Evolutionary conservation across 139 green algal species (phyloP).

Genomic region (Chlamydomonas incerta): DNA sequence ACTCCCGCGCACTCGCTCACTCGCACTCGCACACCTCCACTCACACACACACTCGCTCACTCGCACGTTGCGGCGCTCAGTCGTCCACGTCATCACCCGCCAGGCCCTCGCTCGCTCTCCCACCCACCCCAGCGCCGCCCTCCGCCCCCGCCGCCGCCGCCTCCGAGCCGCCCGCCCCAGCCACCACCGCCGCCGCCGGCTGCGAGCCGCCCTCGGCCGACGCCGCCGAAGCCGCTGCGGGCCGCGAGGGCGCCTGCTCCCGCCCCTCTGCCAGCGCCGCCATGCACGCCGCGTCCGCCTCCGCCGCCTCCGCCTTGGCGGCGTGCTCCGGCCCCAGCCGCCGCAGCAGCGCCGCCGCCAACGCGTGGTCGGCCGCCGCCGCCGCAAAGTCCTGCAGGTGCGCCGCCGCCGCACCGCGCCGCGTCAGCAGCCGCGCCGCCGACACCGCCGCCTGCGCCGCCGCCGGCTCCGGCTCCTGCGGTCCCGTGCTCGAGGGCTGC

Average conservation of each 20-base stretch:
- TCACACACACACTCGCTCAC: too few species aligned
- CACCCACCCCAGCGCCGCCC: not conserved
- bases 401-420: conserved; percentile 15
- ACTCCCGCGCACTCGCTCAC: too few species aligned
- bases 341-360: conserved; percentile 17
- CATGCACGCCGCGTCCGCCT: conserved; percentile 19
- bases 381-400: conserved; percentile 20
- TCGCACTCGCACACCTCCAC: too few species aligned
- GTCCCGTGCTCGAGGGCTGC: not conserved
- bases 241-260: conserved; percentile 12
- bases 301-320: conserved; percentile 8
- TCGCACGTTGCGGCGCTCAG: too few species aligned
- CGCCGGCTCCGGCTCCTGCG: not conserved
- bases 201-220: not conserved
- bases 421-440: conserved; percentile 12
- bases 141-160: not conserved
- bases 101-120: not conserved
- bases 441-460: not conserved
- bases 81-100: too few species aligned
- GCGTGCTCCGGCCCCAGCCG: not conserved
- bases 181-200: not conserved
- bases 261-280: conserved; percentile 20
- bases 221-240: too few species aligned
- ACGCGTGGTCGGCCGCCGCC: not conserved
- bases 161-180: not conserved